Evolutionary conservation across 2,329 filamentous ascomycete species (phyloP), one percentile per base, ranked within the genome.

Genomic region (Coniochaeta sp.): DNA sequence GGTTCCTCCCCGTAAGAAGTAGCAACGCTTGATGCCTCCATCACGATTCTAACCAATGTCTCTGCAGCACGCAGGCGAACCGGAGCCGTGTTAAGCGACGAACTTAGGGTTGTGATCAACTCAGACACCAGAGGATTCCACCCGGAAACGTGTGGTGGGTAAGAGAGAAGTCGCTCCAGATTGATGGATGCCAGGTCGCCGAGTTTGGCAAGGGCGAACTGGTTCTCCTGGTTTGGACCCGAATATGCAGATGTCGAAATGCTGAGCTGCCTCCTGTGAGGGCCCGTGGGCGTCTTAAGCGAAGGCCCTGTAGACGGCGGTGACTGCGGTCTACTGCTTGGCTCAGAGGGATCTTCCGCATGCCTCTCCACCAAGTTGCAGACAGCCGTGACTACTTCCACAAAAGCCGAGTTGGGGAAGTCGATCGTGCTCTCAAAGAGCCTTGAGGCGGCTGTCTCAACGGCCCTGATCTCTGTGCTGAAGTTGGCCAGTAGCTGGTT

Each of bases 401-500:
- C 77, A 67, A 98, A 98, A 0, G 91, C 81, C 17, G 86, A 81
- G 64, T 93, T 92, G 0, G 92, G 91, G 67, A 96, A 98, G 66
- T 97, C 93, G 17, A 89, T 81, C 0, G 93, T 98, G 73, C 92
- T 96, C 71, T 98, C 95, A 61, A 98, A 87, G 19, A 99, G 79
- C 63, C 95, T 86, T 1, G 87, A 86, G 1, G 92, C 91, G 2
- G 95, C 95, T 7, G 89, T 88, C 72, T 97, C 91, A 0, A 98
- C 93, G 34, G 95, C 91, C 62, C 89, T 85, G 31, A 96, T 89
- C 70, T 99, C 95, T 0, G 84, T 80, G 40, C 85, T 86, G 67
- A 98, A 87, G 66, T 90, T 91, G 11, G 81, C 80, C 65, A 85
- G 81, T 60, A 84, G 74, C 22, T 73, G 73, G 57, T 69, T 76